A percentile compares a stretch with the other conserved stretches of the same genome.
phyloP scores from a whole-genome alignment of 1,139 yeast species.

The Meyerozyma elateridarum region DNA sequence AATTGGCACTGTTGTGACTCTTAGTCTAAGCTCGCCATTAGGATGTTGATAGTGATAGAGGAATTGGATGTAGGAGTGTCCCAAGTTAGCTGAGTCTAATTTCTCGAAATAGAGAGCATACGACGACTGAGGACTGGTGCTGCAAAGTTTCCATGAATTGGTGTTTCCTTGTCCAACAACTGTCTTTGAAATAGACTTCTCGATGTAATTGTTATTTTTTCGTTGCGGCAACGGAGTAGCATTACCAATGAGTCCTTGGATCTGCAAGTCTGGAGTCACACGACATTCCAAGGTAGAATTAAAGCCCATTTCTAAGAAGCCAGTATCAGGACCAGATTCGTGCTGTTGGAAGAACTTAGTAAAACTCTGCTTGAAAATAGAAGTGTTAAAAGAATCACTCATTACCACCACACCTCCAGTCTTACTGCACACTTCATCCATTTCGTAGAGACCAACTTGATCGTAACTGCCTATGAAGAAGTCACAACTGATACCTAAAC shows the following conservation, averaged over 20 bases:
- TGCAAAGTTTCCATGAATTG: slow-evolving; percentile 58
- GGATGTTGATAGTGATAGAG: slow-evolving; percentile 71
- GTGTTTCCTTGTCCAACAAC: slow-evolving; percentile 50
- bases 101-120: slow-evolving; percentile 57
- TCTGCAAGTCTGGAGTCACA: slow-evolving; percentile 41
- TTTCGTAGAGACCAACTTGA: slow-evolving; percentile 62
- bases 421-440: slow-evolving; percentile 52
- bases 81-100: slow-evolving; percentile 27
- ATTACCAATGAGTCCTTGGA: slow-evolving; percentile 59
- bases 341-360: slow-evolving; percentile 43
- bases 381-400: slow-evolving; percentile 60
- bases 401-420: slow-evolving; percentile 63
- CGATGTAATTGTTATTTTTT: slow-evolving; percentile 21
- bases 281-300: slow-evolving; percentile 59
- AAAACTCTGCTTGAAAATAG: slow-evolving; percentile 63
- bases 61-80: slow-evolving; percentile 51
- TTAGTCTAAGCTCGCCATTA: slow-evolving; percentile 37
- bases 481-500: slow-evolving; percentile 50
- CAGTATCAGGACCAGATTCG: slow-evolving; percentile 24
- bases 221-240: slow-evolving; percentile 39
- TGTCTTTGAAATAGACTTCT: slow-evolving; percentile 23
- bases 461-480: slow-evolving; percentile 62
- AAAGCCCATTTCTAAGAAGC: slow-evolving; percentile 44
- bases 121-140: slow-evolving; percentile 51
- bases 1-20: slow-evolving; percentile 51